Evolutionary conservation across 192 early-diverging fungal species (phyloP), one percentile per base, ranked within the genome.

Genomic region (Geranomyces michiganensis): DNA sequence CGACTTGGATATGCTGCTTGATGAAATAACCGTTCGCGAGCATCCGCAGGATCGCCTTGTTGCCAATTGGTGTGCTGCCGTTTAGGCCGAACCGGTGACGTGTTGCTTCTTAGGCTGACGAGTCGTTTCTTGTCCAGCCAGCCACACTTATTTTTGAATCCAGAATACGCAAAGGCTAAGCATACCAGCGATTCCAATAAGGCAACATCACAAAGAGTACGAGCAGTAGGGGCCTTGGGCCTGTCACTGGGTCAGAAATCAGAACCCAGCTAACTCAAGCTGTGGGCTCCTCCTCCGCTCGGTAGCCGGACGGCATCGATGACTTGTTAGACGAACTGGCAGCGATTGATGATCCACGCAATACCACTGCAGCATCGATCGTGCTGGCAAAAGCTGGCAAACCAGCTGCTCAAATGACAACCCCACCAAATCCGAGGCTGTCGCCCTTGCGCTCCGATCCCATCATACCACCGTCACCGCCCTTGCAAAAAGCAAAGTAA

Each of bases 221-320:
- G n/a, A n/a, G n/a, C n/a, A 53, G 51, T 24, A 53, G 3, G 51
- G 15, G 4, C 19, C 24, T 53, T 53, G n/a, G n/a, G n/a, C n/a
- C n/a, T n/a, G n/a, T n/a, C n/a, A 53, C 15, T 3, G 51, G 24
- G 7, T 8, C 4, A 53, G 19, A 7, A 53, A 53, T 6, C 17
- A 8, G 7, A 24, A n/a, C 3, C 7, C 51, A 24, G 51, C 19
- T 53, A 15, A 53, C 51, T 26, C 7, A 53, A 7, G 19, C 51
- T 17, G 51, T 53, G 51, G 51, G 51, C 7, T 26, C n/a, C 15
- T 53, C 36, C 36, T 10, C 5, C 36, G 36, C 36, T 41, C 36
- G 46, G 66, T 68, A 68, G 66, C 45, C 43, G 21, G 46, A 68
- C 53, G 66, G 9, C 17, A 17, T 68, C 21, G 66, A 68, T 22